Percentiles rank a stretch among this genome's conserved stretches.
These are phyloP conservation scores for Hypoxylon fuscum DNA, from an alignment of 495 filamentous ascomycete genomes.

Conservation along the genomic window DNA sequence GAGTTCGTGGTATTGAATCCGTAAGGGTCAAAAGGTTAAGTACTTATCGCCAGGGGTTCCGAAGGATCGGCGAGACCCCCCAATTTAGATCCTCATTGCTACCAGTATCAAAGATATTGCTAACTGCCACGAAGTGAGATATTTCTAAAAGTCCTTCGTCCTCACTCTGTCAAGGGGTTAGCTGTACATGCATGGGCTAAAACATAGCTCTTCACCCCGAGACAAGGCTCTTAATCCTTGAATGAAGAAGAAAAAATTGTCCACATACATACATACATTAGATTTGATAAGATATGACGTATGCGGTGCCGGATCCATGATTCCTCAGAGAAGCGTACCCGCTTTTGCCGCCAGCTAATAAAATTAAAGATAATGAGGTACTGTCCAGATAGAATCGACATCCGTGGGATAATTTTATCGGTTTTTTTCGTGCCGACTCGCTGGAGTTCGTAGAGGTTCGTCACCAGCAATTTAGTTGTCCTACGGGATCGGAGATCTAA, in stretches of 20 bases:
- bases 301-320: conserved; percentile 5
- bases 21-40: neutral
- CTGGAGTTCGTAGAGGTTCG: too few relatives aligned
- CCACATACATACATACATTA: too few relatives aligned
- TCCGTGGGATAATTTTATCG: neutral
- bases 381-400: neutral
- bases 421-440: too few relatives aligned
- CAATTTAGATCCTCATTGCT: conserved; percentile 1
- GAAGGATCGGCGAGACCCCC: conserved; percentile 2
- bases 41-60: neutral
- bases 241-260: conserved; percentile 4
- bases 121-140: conserved; percentile 8
- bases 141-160: too few relatives aligned
- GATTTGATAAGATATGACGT: conserved; percentile 34
- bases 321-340: conserved; percentile 17
- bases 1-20: neutral
- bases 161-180: too few relatives aligned
- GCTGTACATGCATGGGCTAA: too few relatives aligned
- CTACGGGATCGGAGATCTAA: too few relatives aligned
- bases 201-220: too few relatives aligned
- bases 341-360: conserved; percentile 20
- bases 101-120: neutral
- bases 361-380: neutral
- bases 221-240: neutral
- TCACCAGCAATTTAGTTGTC: too few relatives aligned